A percentile compares a stretch with the other conserved stretches of the same genome.
Conservation (phyloP, 305 asterid genomes). For the Solanum hybrid region DNA sequence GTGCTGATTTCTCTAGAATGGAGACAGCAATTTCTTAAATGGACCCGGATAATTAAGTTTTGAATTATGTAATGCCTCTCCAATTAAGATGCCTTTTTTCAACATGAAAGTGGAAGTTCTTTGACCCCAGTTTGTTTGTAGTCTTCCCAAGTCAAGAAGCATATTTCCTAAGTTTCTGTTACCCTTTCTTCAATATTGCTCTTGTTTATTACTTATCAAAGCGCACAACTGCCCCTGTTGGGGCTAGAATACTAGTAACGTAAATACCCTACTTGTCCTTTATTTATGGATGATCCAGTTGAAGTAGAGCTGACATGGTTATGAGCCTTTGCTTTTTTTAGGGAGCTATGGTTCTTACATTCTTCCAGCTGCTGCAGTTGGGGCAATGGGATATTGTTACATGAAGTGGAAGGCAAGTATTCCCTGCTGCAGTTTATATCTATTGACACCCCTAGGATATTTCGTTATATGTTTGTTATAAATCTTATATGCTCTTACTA, state of each 20-base stretch:
- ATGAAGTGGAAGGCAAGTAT: slow-evolving; percentile 83
- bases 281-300: neutral
- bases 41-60: neutral
- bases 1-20: neutral
- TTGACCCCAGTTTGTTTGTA: neutral
- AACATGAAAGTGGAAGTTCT: neutral
- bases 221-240: neutral
- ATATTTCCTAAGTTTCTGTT: neutral
- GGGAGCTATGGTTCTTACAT: slow-evolving; percentile 61
- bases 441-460: slow-evolving; percentile 3
- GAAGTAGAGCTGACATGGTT: neutral
- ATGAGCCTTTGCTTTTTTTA: slow-evolving; percentile 6
- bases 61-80: neutral
- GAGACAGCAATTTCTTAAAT: neutral
- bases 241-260: neutral
- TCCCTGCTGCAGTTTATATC: slow-evolving; percentile 9
- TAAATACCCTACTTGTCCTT: neutral
- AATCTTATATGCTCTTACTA: slow-evolving; percentile 1
- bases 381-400: slow-evolving; percentile 77
- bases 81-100: neutral
- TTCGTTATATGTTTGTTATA: neutral
- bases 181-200: neutral
- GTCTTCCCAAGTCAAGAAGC: neutral
- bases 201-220: neutral
- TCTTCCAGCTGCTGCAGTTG: slow-evolving; percentile 76